Percentiles rank a stretch among this genome's conserved stretches.
phyloP scores from a whole-genome alignment of 108 stramenopile genomes.

The Conticribra weissflogii region DNA sequence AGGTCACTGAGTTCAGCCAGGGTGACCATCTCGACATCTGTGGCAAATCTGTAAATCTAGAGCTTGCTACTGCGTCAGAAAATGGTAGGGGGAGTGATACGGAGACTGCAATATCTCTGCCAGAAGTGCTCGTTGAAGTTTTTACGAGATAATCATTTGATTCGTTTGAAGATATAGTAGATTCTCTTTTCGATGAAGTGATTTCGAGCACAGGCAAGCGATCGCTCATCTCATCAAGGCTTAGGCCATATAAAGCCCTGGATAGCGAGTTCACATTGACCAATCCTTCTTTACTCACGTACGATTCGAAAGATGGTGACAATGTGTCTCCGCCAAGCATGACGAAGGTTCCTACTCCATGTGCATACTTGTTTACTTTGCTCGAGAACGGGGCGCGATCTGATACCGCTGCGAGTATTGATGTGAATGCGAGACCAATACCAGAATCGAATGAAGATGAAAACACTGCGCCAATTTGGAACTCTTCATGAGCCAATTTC shows the following conservation, averaged over 20 bases:
- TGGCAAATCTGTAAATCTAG: conserved; percentile 84
- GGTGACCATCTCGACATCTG: conserved; percentile 89
- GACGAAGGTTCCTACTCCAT: conserved; percentile 81
- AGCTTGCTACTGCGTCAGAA: conserved; percentile 74
- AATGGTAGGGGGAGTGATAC: conserved; percentile 84
- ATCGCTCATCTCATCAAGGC: conserved; percentile 72
- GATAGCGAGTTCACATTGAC: conserved; percentile 78
- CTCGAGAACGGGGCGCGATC: conserved; percentile 46
- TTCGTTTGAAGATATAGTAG: conserved; percentile 24
- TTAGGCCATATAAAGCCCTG: conserved; percentile 73
- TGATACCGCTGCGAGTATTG: conserved; percentile 69
- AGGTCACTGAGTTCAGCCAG: conserved; percentile 84
- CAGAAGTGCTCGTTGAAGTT: conserved; percentile 56
- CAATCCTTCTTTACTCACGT: conserved; percentile 70
- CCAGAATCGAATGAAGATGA: conserved; percentile 85
- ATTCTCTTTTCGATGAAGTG: conserved; percentile 5
- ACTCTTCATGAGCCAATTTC: conserved; percentile 62
- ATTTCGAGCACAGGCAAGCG: conserved; percentile 29
- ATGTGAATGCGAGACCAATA: conserved; percentile 68
- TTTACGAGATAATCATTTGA: conserved; percentile 35
- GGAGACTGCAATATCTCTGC: conserved; percentile 70
- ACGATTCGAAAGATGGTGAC: conserved; percentile 79
- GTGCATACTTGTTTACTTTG: conserved; percentile 47
- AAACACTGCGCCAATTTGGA: conserved; percentile 71
- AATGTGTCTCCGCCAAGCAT: conserved; percentile 74